Conservation (phyloP, 1,284 basidiomycete genomes). For the Tylopilus orsonianus region DNA sequence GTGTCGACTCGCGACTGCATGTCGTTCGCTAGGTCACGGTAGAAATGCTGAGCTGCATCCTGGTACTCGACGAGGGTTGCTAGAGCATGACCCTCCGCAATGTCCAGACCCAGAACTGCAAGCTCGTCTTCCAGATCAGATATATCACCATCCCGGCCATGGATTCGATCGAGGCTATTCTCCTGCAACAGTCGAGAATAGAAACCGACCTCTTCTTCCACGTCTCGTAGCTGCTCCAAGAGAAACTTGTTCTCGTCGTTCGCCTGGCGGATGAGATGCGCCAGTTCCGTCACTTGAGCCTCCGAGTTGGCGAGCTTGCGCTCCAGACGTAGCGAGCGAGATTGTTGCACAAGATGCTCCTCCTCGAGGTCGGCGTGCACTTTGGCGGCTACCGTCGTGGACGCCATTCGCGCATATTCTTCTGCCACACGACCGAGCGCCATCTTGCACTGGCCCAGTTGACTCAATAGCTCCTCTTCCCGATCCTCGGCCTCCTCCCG, state of each 20-base stretch:
- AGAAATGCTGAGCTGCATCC: slow-evolving; percentile 33
- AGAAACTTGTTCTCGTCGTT: slow-evolving; percentile 55
- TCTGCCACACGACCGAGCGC: slow-evolving; percentile 49
- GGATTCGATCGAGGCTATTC: slow-evolving; percentile 1
- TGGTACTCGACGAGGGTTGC: slow-evolving; percentile 17
- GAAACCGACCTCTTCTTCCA: slow-evolving; percentile 40
- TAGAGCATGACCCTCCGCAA: slow-evolving; percentile 17
- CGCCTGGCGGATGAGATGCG: slow-evolving; percentile 56
- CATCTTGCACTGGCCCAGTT: slow-evolving; percentile 48
- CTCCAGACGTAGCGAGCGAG: slow-evolving; percentile 53
- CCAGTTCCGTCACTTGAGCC: slow-evolving; percentile 63
- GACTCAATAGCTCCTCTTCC: slow-evolving; percentile 46
- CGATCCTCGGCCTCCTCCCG: slow-evolving; percentile 21
- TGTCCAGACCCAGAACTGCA: slow-evolving; percentile 15
- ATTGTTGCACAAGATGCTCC: slow-evolving; percentile 41
- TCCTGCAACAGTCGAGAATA: slow-evolving; percentile 31
- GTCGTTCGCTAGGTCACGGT: slow-evolving; percentile 35
- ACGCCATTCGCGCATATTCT: slow-evolving; percentile 60
- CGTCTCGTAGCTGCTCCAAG: slow-evolving; percentile 40
- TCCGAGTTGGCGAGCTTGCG: slow-evolving; percentile 69
- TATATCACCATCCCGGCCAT: slow-evolving; percentile 1
- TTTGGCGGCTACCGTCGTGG: slow-evolving; percentile 45
- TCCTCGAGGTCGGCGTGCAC: slow-evolving; percentile 44
- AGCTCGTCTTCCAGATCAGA: slow-evolving; percentile 20
- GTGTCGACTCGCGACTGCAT: slow-evolving; percentile 33